Evolutionary conservation across 805 yeast genomes (phyloP).

Genomic region (Henningerozyma blattae): DNA sequence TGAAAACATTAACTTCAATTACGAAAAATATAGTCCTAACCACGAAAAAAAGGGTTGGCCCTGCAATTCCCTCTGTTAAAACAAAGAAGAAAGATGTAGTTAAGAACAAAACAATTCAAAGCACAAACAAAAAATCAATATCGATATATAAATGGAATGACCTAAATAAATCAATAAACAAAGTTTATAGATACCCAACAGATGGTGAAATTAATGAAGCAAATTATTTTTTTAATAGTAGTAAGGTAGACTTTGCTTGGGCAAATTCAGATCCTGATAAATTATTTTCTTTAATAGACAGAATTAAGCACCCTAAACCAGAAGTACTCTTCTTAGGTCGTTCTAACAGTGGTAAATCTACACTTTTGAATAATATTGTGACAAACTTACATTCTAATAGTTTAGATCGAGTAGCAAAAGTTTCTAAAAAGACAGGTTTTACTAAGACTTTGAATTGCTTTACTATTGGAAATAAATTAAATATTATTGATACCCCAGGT

Average conservation of each 20-base stretch:
- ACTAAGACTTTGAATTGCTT: conserved; percentile 58
- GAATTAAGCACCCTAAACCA: too few relatives aligned
- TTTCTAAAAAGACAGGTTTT: conserved; percentile 43
- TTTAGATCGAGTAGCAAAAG: conserved; percentile 34
- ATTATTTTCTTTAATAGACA: too few relatives aligned
- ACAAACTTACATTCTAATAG: conserved; percentile 26
- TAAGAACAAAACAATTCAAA: too few relatives aligned
- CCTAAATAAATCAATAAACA: not conserved
- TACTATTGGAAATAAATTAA: conserved; percentile 48
- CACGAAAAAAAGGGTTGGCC: too few relatives aligned
- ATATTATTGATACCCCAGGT: conserved; percentile 82
- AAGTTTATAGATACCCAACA: not conserved
- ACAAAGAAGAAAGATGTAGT: too few relatives aligned
- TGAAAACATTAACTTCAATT: too few relatives aligned
- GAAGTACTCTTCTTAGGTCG: conserved; percentile 71
- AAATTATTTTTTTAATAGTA: not conserved
- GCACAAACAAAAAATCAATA: too few relatives aligned
- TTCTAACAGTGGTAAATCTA: conserved; percentile 81
- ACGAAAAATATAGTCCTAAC: too few relatives aligned
- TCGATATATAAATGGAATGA: not conserved
- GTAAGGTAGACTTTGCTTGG: too few relatives aligned
- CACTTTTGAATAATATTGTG: conserved; percentile 53
- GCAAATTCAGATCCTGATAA: too few relatives aligned
- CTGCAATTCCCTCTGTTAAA: too few relatives aligned
- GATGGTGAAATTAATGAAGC: not conserved